Evolutionary conservation across 352 stramenopile species (phyloP).

Genomic region (Phytophthora megakarya): DNA sequence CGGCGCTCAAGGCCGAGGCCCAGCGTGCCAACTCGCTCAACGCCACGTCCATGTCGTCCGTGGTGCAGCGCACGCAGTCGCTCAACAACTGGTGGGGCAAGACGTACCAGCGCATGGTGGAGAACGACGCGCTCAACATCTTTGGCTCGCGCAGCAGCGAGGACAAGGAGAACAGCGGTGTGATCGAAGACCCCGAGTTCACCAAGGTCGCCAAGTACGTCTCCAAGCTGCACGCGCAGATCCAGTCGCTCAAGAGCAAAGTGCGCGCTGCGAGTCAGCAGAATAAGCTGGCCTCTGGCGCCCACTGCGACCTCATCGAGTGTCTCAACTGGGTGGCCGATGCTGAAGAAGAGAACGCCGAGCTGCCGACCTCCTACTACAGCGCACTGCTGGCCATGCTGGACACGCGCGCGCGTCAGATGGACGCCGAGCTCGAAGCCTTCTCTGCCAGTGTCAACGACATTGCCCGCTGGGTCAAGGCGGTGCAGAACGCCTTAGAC

Average conservation of each 20-base stretch:
- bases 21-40: slow-evolving; percentile 30
- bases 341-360: slow-evolving; percentile 66
- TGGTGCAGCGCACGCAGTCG: slow-evolving; percentile 69
- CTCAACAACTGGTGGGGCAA: slow-evolving; percentile 87
- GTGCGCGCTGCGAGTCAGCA: slow-evolving; percentile 62
- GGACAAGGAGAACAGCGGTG: slow-evolving; percentile 38
- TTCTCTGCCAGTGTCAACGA: slow-evolving; percentile 71
- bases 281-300: slow-evolving; percentile 73
- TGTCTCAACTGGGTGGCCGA: slow-evolving; percentile 68
- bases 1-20: slow-evolving; percentile 62
- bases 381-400: slow-evolving; percentile 63
- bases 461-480: slow-evolving; percentile 75
- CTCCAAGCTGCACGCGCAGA: slow-evolving; percentile 59
- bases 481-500: slow-evolving; percentile 68
- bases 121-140: slow-evolving; percentile 75
- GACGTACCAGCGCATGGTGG: slow-evolving; percentile 77
- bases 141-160: slow-evolving; percentile 54
- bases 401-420: slow-evolving; percentile 75
- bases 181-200: slow-evolving; percentile 79
- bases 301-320: slow-evolving; percentile 87
- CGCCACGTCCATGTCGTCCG: slow-evolving; percentile 44
- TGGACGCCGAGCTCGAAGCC: slow-evolving; percentile 72
- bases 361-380: slow-evolving; percentile 71
- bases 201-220: slow-evolving; percentile 70
- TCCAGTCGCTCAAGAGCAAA: slow-evolving; percentile 68